phyloP scores from a whole-genome alignment of 352 stramenopile genomes.

The Salisapilia sapeloensis region DNA sequence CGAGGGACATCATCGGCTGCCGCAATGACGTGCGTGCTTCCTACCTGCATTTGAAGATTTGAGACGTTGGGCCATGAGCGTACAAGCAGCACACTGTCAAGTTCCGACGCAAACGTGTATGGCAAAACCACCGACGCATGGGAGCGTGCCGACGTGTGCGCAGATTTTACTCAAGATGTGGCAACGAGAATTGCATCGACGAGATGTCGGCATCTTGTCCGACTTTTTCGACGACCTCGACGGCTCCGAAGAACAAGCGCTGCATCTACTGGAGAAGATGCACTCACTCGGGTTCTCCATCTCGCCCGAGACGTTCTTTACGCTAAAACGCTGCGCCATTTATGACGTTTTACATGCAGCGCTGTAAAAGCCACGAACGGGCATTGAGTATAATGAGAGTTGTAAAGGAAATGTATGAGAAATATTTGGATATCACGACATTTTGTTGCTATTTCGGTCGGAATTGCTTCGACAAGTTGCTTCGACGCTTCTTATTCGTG shows the following conservation, averaged over 20 bases:
- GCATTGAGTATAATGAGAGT: conserved; percentile 1
- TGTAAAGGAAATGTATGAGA: neutral
- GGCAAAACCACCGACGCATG: conserved; percentile 43
- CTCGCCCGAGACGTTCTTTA: conserved; percentile 36
- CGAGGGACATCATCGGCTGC: too few relatives aligned
- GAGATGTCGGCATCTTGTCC: conserved; percentile 35
- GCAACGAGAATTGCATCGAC: conserved; percentile 36
- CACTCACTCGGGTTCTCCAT: conserved; percentile 44
- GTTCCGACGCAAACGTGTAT: too few relatives aligned
- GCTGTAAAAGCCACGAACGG: conserved; percentile 19
- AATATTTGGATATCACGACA: conserved; percentile 1
- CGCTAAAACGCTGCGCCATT: conserved; percentile 48
- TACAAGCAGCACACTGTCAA: too few relatives aligned
- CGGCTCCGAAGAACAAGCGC: conserved; percentile 33
- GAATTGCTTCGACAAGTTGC: conserved; percentile 26
- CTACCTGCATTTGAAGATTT: too few relatives aligned
- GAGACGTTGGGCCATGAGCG: too few relatives aligned
- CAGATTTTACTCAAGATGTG: conserved; percentile 48
- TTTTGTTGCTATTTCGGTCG: conserved; percentile 7
- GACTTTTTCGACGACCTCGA: conserved; percentile 51
- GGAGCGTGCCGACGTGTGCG: conserved; percentile 43
- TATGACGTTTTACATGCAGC: conserved; percentile 45
- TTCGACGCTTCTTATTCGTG: conserved; percentile 19
- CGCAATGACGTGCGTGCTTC: too few relatives aligned
- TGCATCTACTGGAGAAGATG: conserved; percentile 40